Base-by-base conservation (phyloP, 2,329 filamentous ascomycete genomes). In the Parastagonospora nodorum region DNA sequence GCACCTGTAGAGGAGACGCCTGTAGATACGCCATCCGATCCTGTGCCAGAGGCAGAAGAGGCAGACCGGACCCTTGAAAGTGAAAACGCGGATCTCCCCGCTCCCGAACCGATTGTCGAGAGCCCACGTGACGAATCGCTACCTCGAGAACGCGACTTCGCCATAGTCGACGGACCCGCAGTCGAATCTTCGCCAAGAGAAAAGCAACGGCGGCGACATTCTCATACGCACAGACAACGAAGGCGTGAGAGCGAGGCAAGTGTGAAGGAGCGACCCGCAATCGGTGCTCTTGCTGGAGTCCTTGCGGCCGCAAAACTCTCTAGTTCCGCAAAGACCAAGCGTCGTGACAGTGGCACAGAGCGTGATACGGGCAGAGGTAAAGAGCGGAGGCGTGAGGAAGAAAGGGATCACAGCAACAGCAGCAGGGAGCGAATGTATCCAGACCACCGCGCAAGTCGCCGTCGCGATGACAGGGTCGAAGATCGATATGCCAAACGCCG, bases 271-370 rank as follows among this genome's bases (percentile, higher is more conserved):
- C 57, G 59, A 31, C 66, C 68, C 8, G 43, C 42, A 8, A 35
- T 67, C 10, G 55, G 60, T 15, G 46, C 35, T 1, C 45, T 54
- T 5, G 57, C 62, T 27, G 52, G 59, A 8, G 28, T 65, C 8
- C 45, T 69, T 1, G 60, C 60, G 14, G 55, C 57, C 15, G 45
- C 60, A 8, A 69, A 64, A 33, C 40, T 64, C 16, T 47, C 54
- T 28, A 56, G 59, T 11, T 57, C 59, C 16, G 50, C 59, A 8
- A 67, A 58, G 35, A 62, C 53, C 29, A 71, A 66, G 39, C 62
- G 69, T 27, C 62, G 63, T 8, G 69, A 72, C 43, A 72, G 68
- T 45, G 66, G 69, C 31, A 68, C 68, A 2, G 68, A 70, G 11
- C 61, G 63, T 15, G 70, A 73, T 16, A 19, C 54, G 16, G 47